Percentiles rank a stretch among this genome's conserved stretches.
Conservation (phyloP, 2,329 filamentous ascomycete genomes). For the Fusarium armeniacum region DNA sequence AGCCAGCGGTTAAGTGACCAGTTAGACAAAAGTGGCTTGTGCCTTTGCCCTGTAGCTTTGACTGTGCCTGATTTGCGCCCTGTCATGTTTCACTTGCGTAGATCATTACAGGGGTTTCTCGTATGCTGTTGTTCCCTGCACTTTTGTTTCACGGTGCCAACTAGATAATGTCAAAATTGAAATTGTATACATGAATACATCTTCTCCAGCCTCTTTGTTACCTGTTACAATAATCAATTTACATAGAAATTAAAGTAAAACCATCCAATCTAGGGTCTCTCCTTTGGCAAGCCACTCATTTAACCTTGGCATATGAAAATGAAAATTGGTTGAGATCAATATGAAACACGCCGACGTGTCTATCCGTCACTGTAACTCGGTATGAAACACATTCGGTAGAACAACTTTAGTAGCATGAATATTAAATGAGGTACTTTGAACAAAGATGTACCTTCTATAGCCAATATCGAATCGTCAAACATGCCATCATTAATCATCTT, state of each 20-base stretch:
- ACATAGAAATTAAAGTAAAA: neutral
- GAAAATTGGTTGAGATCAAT: neutral
- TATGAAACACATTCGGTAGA: slow-evolving; percentile 2
- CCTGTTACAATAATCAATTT: neutral
- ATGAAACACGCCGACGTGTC: neutral
- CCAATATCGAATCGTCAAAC: neutral
- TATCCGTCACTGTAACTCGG: neutral
- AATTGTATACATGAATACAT: neutral
- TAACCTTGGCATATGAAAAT: neutral
- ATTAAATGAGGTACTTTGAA: neutral
- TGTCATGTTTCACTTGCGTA: slow-evolving; percentile 5
- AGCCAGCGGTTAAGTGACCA: slow-evolving; percentile 1
- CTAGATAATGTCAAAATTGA: neutral
- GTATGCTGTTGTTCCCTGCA: neutral
- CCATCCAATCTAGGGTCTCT: neutral
- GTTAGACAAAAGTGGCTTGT: neutral
- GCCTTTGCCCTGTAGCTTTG: neutral
- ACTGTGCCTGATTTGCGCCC: neutral
- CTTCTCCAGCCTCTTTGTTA: neutral
- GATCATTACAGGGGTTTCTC: slow-evolving; percentile 9
- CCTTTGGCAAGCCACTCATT: neutral
- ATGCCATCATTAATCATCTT: neutral
- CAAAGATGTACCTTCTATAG: neutral
- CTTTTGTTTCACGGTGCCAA: neutral
- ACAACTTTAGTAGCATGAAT: neutral